phyloP scores from a whole-genome alignment of 2,329 filamentous ascomycete genomes.

The Pseudogymnoascus sp. region DNA sequence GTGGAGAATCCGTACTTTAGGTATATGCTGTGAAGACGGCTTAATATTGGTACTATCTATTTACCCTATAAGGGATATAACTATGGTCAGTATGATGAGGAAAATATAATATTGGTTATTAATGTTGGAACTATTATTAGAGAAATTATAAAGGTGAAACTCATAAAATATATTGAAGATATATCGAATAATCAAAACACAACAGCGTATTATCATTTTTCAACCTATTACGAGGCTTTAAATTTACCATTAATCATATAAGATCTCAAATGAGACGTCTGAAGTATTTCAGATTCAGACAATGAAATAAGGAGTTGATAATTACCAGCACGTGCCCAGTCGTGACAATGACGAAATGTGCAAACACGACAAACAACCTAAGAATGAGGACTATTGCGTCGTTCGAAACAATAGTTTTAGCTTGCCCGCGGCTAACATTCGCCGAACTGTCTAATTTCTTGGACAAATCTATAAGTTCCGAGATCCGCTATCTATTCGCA shows the following conservation, averaged over 20 bases:
- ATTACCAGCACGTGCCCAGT: not conserved
- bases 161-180: not conserved
- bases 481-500: not conserved
- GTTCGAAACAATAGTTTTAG: slow-evolving; percentile 33
- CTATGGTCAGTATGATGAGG: not conserved
- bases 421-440: slow-evolving; percentile 1
- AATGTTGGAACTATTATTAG: not conserved
- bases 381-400: slow-evolving; percentile 32
- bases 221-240: not conserved
- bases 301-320: not conserved
- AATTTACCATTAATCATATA: not conserved
- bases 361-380: not conserved
- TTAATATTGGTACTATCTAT: not conserved
- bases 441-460: not conserved
- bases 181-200: not conserved
- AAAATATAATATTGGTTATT: not conserved
- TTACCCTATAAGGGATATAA: not conserved
- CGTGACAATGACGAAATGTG: not conserved
- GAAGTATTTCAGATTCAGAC: not conserved
- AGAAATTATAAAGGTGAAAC: not conserved
- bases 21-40: slow-evolving; percentile 35
- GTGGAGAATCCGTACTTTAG: slow-evolving; percentile 61
- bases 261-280: not conserved
- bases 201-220: not conserved
- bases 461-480: not conserved